phyloP scores from a whole-genome alignment of 179 eudicot genomes.

The Sideroxylon spinosum region DNA sequence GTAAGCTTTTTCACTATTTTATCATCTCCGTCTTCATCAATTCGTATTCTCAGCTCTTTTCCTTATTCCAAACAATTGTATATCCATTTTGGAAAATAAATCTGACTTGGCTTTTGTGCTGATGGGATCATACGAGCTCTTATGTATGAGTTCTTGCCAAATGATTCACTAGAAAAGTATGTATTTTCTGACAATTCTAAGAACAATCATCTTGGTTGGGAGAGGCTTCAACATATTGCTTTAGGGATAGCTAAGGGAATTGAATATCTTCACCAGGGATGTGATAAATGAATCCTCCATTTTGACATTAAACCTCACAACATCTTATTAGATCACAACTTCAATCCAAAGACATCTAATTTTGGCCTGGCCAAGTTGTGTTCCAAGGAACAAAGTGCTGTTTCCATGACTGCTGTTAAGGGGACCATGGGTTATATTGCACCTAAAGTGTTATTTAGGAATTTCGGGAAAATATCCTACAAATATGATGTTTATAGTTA shows the following conservation, averaged over 20 bases:
- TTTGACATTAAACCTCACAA: slow-evolving; percentile 19
- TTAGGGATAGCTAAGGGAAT: slow-evolving; percentile 16
- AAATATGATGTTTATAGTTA: slow-evolving; percentile 38
- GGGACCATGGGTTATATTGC: slow-evolving; percentile 43
- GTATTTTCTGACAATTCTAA: too few species aligned
- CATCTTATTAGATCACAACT: slow-evolving; percentile 9
- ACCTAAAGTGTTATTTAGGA: slow-evolving; percentile 30
- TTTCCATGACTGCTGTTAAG: slow-evolving; percentile 25
- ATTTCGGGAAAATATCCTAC: too few species aligned
- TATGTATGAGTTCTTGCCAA: neutral
- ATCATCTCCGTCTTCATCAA: slow-evolving; percentile 15
- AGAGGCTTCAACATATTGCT: too few species aligned
- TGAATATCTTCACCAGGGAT: slow-evolving; percentile 13
- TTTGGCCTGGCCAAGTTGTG: slow-evolving; percentile 22
- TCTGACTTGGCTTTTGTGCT: slow-evolving; percentile 17
- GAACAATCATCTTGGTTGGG: too few species aligned
- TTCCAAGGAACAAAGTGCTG: slow-evolving; percentile 16
- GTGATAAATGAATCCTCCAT: slow-evolving; percentile 12
- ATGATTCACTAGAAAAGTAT: slow-evolving; percentile 13
- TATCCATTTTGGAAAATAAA: slow-evolving; percentile 28
- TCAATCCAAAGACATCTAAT: slow-evolving; percentile 9
- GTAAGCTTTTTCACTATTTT: slow-evolving; percentile 20
- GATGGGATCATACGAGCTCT: slow-evolving; percentile 10
- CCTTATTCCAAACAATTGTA: slow-evolving; percentile 23
- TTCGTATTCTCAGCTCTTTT: slow-evolving; percentile 20